Percentiles rank a stretch among this genome's conserved stretches.
These are phyloP conservation scores for Eleusine coracana DNA, from an alignment of 176 grass and related monocot species.

Conservation along the genomic window DNA sequence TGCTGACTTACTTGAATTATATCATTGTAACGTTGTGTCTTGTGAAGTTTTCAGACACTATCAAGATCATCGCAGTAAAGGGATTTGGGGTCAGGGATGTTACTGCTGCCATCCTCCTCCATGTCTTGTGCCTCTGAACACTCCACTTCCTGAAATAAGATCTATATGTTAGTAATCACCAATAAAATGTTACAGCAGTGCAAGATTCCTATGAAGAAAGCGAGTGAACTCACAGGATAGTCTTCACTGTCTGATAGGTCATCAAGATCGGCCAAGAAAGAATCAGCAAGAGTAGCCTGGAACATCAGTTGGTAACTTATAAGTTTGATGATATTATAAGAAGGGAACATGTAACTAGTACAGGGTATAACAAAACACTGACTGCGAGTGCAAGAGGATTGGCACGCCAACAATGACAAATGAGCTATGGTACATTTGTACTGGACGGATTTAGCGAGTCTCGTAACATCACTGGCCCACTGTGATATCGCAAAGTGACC, in stretches of 20 bases:
- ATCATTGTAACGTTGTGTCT: constrained; percentile 65
- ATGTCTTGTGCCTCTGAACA: constrained; percentile 50
- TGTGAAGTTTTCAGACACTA: constrained; percentile 84
- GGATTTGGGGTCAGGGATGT: constrained; percentile 70
- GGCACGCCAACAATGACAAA: no score
- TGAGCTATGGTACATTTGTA: no score
- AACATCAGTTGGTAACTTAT: neutral
- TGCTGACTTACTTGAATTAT: constrained; percentile 68
- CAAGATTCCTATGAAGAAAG: neutral
- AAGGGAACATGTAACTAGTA: no score
- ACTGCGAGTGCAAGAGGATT: no score
- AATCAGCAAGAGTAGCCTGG: constrained; percentile 88
- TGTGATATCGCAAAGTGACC: no score
- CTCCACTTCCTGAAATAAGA: constrained; percentile 57
- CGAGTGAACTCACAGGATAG: constrained; percentile 63
- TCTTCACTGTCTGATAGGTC: constrained; percentile 85
- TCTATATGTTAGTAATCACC: constrained; percentile 13
- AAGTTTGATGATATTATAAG: no score
- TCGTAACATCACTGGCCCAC: no score
- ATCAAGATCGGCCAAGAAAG: constrained; percentile 90
- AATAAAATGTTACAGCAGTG: neutral
- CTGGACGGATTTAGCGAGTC: no score
- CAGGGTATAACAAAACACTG: no score
- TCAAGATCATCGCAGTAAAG: constrained; percentile 89
- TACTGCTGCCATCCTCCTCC: constrained; percentile 59